These are phyloP conservation scores for Amanita jacksonii DNA, from an alignment of 768 basidiomycete genomes.

Conservation along the genomic window DNA sequence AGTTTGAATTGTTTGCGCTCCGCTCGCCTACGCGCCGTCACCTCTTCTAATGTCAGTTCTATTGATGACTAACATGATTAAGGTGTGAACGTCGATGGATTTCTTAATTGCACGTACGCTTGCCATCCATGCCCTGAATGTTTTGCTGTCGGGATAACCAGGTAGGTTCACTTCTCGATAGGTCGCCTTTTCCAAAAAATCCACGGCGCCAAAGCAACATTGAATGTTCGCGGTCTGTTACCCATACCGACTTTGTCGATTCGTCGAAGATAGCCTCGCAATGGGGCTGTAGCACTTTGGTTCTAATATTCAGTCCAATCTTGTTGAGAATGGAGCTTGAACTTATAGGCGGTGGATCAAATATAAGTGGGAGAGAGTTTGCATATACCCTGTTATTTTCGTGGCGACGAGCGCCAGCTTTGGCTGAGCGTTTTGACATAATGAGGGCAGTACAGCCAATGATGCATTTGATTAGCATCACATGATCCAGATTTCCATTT, in stretches of 20 bases:
- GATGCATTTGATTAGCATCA: neutral
- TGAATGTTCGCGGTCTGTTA: slow-evolving; percentile 53
- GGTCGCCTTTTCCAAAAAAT: slow-evolving; percentile 95
- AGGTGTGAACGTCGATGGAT: neutral
- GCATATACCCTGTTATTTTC: slow-evolving; percentile 66
- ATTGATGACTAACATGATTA: slow-evolving; percentile 2
- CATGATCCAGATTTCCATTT: neutral
- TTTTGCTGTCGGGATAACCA: slow-evolving; percentile 83
- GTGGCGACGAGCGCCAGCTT: slow-evolving; percentile 43
- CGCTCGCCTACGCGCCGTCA: slow-evolving; percentile 78
- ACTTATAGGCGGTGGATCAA: slow-evolving; percentile 33
- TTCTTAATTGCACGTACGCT: slow-evolving; percentile 29
- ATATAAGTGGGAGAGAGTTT: slow-evolving; percentile 57
- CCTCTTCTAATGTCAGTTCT: slow-evolving; percentile 85
- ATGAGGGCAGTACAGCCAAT: slow-evolving; percentile 1
- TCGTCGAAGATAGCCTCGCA: slow-evolving; percentile 73
- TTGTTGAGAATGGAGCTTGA: slow-evolving; percentile 38
- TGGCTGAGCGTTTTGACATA: slow-evolving; percentile 18
- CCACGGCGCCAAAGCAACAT: slow-evolving; percentile 78
- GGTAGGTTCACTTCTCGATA: slow-evolving; percentile 91
- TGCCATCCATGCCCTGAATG: slow-evolving; percentile 42
- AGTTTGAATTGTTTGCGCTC: slow-evolving; percentile 91
- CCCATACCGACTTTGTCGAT: slow-evolving; percentile 82
- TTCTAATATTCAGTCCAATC: slow-evolving; percentile 43
- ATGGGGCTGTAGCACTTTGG: slow-evolving; percentile 58